Conservation (phyloP, 2,329 filamentous ascomycete species). For the Lecanoromycetidae sp. region DNA sequence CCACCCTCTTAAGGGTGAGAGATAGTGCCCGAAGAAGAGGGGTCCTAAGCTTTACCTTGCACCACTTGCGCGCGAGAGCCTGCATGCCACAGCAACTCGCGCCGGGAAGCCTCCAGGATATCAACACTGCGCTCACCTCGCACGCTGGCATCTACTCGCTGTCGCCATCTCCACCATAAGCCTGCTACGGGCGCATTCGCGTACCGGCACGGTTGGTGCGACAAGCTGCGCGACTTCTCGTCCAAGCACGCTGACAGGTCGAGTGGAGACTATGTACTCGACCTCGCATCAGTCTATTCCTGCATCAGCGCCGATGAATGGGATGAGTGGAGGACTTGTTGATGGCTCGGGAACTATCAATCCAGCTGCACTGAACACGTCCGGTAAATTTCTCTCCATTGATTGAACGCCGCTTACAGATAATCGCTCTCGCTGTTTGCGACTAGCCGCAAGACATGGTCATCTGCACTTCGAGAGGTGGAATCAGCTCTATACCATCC, state of each 20-base stretch:
- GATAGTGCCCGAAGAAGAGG: conserved; percentile 16
- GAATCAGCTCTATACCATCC: conserved; percentile 21
- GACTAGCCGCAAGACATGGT: conserved; percentile 7
- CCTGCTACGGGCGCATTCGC: conserved; percentile 14
- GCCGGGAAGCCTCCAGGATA: conserved; percentile 13
- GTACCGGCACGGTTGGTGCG: conserved; percentile 10
- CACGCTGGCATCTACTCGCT: conserved; percentile 18
- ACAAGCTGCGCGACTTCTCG: conserved; percentile 6
- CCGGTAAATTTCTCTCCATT: conserved; percentile 42
- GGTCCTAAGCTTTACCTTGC: conserved; percentile 18
- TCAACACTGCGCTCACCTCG: conserved; percentile 14
- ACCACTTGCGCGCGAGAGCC: conserved; percentile 15
- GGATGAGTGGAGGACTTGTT: conserved; percentile 39
- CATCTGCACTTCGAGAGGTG: conserved; percentile 25
- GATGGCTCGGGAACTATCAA: conserved; percentile 84
- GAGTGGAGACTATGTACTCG: conserved; percentile 34
- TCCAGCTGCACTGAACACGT: conserved; percentile 70
- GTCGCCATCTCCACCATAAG: conserved; percentile 4
- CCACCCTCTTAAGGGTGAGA: conserved; percentile 16
- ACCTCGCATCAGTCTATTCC: conserved; percentile 32
- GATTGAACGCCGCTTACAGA: conserved; percentile 9
- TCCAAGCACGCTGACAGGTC: not conserved
- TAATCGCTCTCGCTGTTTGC: conserved; percentile 10
- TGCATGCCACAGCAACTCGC: conserved; percentile 25
- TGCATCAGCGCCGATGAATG: conserved; percentile 52